phyloP scores from a whole-genome alignment of 2,329 filamentous ascomycete species.

The Verticillium nonalfalfae region DNA sequence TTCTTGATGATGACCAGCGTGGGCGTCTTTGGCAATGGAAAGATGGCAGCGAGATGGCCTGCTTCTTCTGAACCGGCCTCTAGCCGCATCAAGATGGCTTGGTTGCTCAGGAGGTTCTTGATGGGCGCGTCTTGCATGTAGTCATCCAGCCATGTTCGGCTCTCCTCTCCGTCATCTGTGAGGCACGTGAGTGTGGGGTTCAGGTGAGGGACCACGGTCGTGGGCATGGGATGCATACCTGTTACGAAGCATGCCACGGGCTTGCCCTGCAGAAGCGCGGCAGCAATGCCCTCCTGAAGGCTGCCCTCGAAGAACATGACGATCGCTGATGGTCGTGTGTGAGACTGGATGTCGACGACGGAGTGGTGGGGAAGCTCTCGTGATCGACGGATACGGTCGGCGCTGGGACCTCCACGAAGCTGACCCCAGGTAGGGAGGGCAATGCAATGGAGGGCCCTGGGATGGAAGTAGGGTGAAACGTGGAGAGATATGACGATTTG shows the following conservation, averaged over 20 bases:
- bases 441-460: not conserved
- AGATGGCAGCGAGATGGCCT: slow-evolving; percentile 74
- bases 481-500: not conserved
- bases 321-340: not conserved
- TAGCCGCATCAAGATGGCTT: slow-evolving; percentile 66
- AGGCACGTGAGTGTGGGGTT: slow-evolving; percentile 7
- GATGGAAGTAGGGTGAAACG: not conserved
- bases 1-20: slow-evolving; percentile 75
- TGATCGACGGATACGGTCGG: not conserved
- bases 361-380: not conserved
- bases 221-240: slow-evolving; percentile 39
- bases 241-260: slow-evolving; percentile 80
- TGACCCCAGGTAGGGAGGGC: not conserved
- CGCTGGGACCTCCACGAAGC: not conserved
- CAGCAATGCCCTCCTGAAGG: slow-evolving; percentile 72
- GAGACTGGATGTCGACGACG: not conserved
- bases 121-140: slow-evolving; percentile 37
- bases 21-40: slow-evolving; percentile 71
- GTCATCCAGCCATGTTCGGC: slow-evolving; percentile 65
- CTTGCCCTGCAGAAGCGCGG: slow-evolving; percentile 69
- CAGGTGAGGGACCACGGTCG: not conserved
- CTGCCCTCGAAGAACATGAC: slow-evolving; percentile 77
- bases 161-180: slow-evolving; percentile 63
- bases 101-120: slow-evolving; percentile 15
- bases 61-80: slow-evolving; percentile 72